These are phyloP conservation scores for Leccinum disarticulatum DNA, from an alignment of 768 basidiomycete species.

Conservation along the genomic window DNA sequence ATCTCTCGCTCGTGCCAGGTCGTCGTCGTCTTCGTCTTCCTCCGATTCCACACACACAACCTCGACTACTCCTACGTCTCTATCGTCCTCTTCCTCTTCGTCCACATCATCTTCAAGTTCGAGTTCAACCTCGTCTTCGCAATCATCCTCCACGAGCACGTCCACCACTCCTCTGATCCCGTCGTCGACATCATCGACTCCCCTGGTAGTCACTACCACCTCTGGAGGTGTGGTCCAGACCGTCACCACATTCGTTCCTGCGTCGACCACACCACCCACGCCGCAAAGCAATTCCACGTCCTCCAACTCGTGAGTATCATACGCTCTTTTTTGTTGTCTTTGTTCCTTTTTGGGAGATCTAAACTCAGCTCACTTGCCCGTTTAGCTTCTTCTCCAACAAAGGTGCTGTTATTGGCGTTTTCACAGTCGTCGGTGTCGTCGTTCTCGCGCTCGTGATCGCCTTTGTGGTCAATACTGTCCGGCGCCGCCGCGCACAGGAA, in stretches of 20 bases:
- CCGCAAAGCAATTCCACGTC: neutral
- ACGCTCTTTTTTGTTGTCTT: neutral
- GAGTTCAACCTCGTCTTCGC: neutral
- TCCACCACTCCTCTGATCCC: neutral
- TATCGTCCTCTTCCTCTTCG: neutral
- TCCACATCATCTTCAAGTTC: neutral
- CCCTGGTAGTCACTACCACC: constrained; percentile 9
- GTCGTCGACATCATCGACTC: neutral
- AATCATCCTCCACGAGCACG: constrained; percentile 1
- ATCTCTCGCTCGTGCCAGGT: neutral
- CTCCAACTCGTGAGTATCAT: constrained; percentile 28
- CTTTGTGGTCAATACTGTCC: constrained; percentile 49
- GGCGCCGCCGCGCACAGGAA: constrained; percentile 59
- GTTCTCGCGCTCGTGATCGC: constrained; percentile 50
- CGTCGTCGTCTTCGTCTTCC: neutral
- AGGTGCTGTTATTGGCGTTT: constrained; percentile 70
- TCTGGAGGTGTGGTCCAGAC: constrained; percentile 6
- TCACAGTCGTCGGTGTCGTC: constrained; percentile 68
- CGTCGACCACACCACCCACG: neutral
- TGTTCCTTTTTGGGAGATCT: neutral
- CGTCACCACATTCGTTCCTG: constrained; percentile 8
- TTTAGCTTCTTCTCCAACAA: constrained; percentile 69
- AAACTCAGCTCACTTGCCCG: constrained; percentile 2
- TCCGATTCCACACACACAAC: constrained; percentile 7
- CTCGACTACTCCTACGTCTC: neutral